phyloP scores from a whole-genome alignment of 805 yeast species.

The Candida ponderosae region DNA sequence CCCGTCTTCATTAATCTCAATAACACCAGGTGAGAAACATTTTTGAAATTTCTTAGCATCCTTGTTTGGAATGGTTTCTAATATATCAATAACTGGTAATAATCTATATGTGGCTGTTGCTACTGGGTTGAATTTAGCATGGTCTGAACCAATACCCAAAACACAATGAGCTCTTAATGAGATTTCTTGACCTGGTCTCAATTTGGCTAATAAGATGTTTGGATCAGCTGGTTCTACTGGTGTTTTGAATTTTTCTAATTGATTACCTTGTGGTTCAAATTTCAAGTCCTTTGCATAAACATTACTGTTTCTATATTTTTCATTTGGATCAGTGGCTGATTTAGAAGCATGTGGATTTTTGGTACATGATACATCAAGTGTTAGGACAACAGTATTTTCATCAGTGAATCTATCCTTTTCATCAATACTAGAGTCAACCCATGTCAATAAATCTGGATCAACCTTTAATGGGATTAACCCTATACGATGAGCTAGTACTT shows the following conservation, averaged over 20 bases:
- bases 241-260: slow-evolving; percentile 59
- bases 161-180: slow-evolving; percentile 84
- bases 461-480: slow-evolving; percentile 87
- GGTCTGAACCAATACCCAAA: slow-evolving; percentile 88
- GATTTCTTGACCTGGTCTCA: slow-evolving; percentile 96
- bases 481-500: slow-evolving; percentile 90
- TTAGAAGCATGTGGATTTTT: slow-evolving; percentile 78
- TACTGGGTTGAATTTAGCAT: slow-evolving; percentile 96
- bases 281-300: slow-evolving; percentile 86
- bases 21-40: slow-evolving; percentile 92
- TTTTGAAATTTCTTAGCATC: slow-evolving; percentile 73
- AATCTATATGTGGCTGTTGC: slow-evolving; percentile 93
- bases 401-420: slow-evolving; percentile 73
- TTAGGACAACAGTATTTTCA: slow-evolving; percentile 80
- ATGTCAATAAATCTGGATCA: slow-evolving; percentile 80
- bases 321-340: slow-evolving; percentile 72
- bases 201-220: slow-evolving; percentile 80
- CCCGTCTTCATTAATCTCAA: slow-evolving; percentile 58
- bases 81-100: slow-evolving; percentile 78
- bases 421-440: slow-evolving; percentile 65
- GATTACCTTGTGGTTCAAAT: slow-evolving; percentile 89
- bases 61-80: slow-evolving; percentile 65
- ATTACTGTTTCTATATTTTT: slow-evolving; percentile 73
- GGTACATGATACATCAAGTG: slow-evolving; percentile 76
- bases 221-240: slow-evolving; percentile 82